Conservation (phyloP, 225 moss, liverwort and hornwort genomes). For the Sphagnum contortum region DNA sequence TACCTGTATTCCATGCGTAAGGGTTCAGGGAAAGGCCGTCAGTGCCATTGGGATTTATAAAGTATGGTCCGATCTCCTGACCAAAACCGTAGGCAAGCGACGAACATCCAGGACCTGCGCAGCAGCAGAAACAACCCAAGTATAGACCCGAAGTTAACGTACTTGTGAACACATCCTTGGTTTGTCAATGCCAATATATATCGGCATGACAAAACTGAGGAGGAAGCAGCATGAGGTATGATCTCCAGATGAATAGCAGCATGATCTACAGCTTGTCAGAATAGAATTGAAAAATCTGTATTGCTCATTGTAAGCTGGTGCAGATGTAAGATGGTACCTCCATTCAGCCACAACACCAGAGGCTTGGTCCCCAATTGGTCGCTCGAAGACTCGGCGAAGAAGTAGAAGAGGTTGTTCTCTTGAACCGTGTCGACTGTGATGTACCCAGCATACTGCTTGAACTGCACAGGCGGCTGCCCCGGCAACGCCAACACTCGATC, state of each 20-base stretch:
- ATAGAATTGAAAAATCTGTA: no score
- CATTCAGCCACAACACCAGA: constrained; percentile 78
- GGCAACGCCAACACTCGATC: constrained; percentile 16
- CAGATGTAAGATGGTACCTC: constrained; percentile 26
- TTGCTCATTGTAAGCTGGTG: no score
- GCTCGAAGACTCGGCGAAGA: constrained; percentile 47
- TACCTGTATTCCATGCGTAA: constrained; percentile 39
- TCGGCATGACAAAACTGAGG: no score
- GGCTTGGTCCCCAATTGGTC: constrained; percentile 33
- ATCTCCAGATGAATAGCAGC: no score
- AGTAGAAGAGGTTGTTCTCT: constrained; percentile 59
- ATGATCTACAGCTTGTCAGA: no score
- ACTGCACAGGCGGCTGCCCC: constrained; percentile 32
- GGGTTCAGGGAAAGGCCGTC: constrained; percentile 33
- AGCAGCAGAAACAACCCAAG: neutral
- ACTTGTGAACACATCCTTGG: no score
- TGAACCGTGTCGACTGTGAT: constrained; percentile 25
- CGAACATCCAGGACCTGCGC: constrained; percentile 46
- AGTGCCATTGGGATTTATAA: constrained; percentile 35
- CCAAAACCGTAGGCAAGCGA: constrained; percentile 47
- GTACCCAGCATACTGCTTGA: constrained; percentile 36
- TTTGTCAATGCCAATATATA: no score
- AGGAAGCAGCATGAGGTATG: no score
- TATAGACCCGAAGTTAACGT: no score
- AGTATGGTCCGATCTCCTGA: constrained; percentile 47